Evolutionary conservation across 140 eudicot genomes (phyloP).

Genomic region (Stevia rebaudiana): DNA sequence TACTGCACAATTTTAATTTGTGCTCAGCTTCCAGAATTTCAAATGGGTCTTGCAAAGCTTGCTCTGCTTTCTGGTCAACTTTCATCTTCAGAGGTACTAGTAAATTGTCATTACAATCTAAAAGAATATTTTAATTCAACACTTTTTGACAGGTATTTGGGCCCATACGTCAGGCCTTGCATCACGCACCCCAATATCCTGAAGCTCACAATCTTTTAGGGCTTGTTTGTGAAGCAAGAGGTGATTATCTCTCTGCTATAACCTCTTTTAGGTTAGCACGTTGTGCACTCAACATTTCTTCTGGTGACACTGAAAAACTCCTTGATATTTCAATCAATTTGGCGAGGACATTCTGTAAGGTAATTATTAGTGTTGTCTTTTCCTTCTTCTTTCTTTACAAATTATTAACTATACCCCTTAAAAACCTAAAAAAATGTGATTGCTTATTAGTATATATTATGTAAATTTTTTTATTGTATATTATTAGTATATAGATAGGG

Average conservation of each 20-base stretch:
- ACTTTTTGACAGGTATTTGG: conserved; percentile 56
- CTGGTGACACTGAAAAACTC: conserved; percentile 37
- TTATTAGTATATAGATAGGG: not conserved
- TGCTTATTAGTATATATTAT: not conserved
- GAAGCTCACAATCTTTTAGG: conserved; percentile 88
- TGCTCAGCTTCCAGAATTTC: conserved; percentile 85
- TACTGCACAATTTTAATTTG: conserved; percentile 20
- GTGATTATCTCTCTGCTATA: conserved; percentile 60
- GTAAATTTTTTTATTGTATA: not conserved
- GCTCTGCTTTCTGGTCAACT: conserved; percentile 68
- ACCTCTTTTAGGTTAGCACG: conserved; percentile 71
- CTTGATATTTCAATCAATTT: conserved; percentile 68
- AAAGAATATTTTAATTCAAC: not conserved
- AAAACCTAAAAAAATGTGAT: no score
- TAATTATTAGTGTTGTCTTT: conserved; percentile 21
- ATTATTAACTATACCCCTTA: not conserved
- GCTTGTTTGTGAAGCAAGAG: conserved; percentile 69
- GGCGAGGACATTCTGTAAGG: conserved; percentile 86
- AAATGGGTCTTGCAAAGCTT: conserved; percentile 88
- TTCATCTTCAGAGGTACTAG: conserved; percentile 84
- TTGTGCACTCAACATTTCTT: conserved; percentile 42
- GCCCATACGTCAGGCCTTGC: conserved; percentile 84
- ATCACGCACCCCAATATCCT: conserved; percentile 83
- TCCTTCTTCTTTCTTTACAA: conserved; percentile 4
- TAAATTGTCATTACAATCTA: conserved; percentile 33